Evolutionary conservation across 192 early-diverging fungal species (phyloP), one percentile per base, ranked within the genome.

Genomic region (Kappamyces sp.): DNA sequence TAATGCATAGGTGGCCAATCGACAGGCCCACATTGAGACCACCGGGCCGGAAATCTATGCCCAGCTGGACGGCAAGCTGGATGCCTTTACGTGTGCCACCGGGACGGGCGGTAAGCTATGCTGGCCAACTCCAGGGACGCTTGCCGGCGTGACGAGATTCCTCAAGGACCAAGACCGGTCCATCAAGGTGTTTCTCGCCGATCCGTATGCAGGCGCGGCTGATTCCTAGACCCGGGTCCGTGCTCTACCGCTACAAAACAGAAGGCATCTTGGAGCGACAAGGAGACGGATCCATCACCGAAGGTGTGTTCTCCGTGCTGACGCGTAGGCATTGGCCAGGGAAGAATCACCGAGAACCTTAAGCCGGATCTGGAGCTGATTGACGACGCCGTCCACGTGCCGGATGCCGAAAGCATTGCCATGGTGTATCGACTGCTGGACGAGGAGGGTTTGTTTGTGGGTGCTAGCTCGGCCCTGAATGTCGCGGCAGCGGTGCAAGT

Each of bases 1-100:
- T 59, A 10, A n/a, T 46, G 35, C 35, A 60, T 36, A 75, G 71
- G 75, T 70, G 7, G 92, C 90, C 40, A 97, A 97, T 67, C 78
- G 88, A 31, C 88, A 80, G 49, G 91, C 94, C 5, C 94, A 97
- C 53, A 85, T 91, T 60, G 92, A 95, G 66, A 95, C 94, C 39
- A 97, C 94, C 2, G 94, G 93, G 0, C 94, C 94, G 1, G 94
- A 97, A 68, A 95, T 97, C 64, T 90, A 85, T 86, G 75, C 74
- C 5, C 94, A 97, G 70, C 61, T 89, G 2, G 71, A 80, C 4
- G 88, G 89, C 9, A 72, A 78, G 9, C 67, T 97, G 1, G 91
- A 94, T 71, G 94, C 84, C 7, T 97, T 97, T 60, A 88, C 86
- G 0, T 94, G 92, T 68, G 75, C 91, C 8, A 93, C 94, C 3